Evolutionary conservation across 768 basidiomycete species (phyloP).

Genomic region (Amanita fuliginea): DNA sequence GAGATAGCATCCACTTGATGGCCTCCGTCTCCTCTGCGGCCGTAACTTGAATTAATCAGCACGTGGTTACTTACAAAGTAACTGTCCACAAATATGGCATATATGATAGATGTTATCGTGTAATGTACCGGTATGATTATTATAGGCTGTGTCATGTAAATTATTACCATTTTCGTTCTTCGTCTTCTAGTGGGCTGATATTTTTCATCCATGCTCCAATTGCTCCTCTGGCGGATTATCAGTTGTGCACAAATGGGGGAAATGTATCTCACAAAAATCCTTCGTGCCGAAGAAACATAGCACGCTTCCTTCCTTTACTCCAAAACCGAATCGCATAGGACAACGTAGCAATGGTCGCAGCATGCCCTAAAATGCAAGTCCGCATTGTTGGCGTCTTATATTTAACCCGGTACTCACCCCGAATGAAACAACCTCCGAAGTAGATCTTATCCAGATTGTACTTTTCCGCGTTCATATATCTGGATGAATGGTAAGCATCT

Average conservation of each 20-base stretch:
- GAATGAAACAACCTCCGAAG: conserved; percentile 98
- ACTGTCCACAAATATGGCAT: too few relatives aligned
- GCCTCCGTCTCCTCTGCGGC: neutral
- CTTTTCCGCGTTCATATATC: conserved; percentile 99
- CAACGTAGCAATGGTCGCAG: conserved; percentile 92
- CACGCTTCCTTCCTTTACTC: conserved; percentile 96
- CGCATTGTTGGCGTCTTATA: neutral
- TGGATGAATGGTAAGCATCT: conserved; percentile 18
- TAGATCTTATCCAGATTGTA: conserved; percentile 94
- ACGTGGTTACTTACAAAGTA: too few relatives aligned
- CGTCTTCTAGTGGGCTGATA: conserved; percentile 44
- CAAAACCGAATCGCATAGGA: conserved; percentile 99
- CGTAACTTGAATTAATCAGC: neutral
- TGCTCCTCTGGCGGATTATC: conserved; percentile 42
- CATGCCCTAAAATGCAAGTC: conserved; percentile 56
- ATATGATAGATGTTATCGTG: neutral
- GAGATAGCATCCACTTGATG: too few relatives aligned
- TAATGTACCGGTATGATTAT: neutral
- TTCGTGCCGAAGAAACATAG: conserved; percentile 94
- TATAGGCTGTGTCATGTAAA: neutral
- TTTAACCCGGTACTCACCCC: conserved; percentile 44
- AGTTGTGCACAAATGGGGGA: conserved; percentile 9
- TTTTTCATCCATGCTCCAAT: conserved; percentile 99
- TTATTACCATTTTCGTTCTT: conserved; percentile 3
- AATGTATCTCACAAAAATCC: conserved; percentile 76